These are phyloP conservation scores for Trichoderma simmonsii DNA, from an alignment of 2,329 filamentous ascomycete species.

Conservation along the genomic window DNA sequence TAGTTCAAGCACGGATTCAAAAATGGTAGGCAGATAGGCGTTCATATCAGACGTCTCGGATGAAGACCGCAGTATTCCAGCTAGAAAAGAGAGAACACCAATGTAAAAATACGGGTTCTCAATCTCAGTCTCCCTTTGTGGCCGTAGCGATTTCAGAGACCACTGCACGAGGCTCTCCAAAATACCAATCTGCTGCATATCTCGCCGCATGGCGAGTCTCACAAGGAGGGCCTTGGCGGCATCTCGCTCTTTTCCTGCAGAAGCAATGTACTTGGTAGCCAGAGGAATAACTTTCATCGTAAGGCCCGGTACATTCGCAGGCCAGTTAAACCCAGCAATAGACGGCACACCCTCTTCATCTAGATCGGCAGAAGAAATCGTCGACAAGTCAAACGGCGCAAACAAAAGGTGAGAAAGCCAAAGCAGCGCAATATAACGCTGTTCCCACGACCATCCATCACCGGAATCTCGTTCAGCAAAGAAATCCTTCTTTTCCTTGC, in stretches of 20 bases:
- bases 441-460: constrained; percentile 69
- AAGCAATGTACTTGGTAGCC: constrained; percentile 67
- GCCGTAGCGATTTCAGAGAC: constrained; percentile 61
- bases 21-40: constrained; percentile 62
- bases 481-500: background rate
- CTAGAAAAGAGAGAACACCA: constrained; percentile 75
- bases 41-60: constrained; percentile 73
- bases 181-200: constrained; percentile 79
- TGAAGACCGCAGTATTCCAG: constrained; percentile 66
- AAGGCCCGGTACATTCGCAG: constrained; percentile 63
- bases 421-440: constrained; percentile 79
- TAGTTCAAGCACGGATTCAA: constrained; percentile 60
- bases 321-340: constrained; percentile 53
- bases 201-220: constrained; percentile 74
- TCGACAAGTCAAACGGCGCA: constrained; percentile 85
- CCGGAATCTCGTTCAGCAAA: background rate
- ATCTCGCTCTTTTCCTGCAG: constrained; percentile 82
- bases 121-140: constrained; percentile 34
- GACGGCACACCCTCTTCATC: constrained; percentile 43
- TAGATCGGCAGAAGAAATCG: constrained; percentile 66
- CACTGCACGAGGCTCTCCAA: constrained; percentile 66
- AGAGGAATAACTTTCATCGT: constrained; percentile 67
- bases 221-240: constrained; percentile 82
- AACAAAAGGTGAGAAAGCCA: constrained; percentile 83
- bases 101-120: constrained; percentile 70